Percentiles rank a stretch among this genome's conserved stretches.
phyloP scores from a whole-genome alignment of 139 green algal species.

The Chlorella sp. region DNA sequence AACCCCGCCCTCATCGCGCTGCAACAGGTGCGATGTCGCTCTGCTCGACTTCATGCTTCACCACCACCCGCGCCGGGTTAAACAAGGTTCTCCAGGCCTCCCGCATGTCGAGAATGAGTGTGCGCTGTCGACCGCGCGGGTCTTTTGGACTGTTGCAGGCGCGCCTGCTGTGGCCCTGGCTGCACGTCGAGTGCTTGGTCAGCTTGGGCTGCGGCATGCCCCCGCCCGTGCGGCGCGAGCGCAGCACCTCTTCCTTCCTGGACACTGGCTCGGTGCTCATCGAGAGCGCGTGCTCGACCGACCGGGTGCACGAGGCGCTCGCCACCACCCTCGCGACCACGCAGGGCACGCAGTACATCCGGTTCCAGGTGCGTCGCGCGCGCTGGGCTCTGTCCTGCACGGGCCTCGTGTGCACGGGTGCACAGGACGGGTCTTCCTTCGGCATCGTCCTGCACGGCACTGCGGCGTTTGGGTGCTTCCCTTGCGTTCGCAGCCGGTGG shows the following conservation, averaged over 20 bases:
- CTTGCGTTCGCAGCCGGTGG: constrained; percentile 64
- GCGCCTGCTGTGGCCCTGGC: constrained; percentile 73
- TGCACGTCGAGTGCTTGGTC: constrained; percentile 72
- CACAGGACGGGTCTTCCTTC: too few relatives aligned
- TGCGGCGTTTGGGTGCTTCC: background rate
- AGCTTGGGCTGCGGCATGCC: constrained; percentile 71
- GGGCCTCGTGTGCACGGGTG: background rate
- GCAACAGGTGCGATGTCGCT: constrained; percentile 52
- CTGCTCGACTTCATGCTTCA: too few relatives aligned
- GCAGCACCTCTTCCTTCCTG: constrained; percentile 11
- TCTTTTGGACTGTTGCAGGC: too few relatives aligned
- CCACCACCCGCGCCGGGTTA: too few relatives aligned
- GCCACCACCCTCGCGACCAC: constrained; percentile 56
- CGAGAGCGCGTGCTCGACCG: constrained; percentile 47
- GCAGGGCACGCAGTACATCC: constrained; percentile 69
- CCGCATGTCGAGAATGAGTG: too few relatives aligned
- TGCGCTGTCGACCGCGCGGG: too few relatives aligned
- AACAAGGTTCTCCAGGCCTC: too few relatives aligned
- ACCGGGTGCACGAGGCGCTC: constrained; percentile 65
- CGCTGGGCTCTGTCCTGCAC: background rate
- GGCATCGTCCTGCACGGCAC: background rate
- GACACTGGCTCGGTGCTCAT: constrained; percentile 41
- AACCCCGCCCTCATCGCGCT: constrained; percentile 85
- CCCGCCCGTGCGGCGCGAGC: constrained; percentile 31
- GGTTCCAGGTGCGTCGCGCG: too few relatives aligned